Evolutionary conservation across 148 eudicot genomes (phyloP).

Genomic region (Chenopodium suecicum): DNA sequence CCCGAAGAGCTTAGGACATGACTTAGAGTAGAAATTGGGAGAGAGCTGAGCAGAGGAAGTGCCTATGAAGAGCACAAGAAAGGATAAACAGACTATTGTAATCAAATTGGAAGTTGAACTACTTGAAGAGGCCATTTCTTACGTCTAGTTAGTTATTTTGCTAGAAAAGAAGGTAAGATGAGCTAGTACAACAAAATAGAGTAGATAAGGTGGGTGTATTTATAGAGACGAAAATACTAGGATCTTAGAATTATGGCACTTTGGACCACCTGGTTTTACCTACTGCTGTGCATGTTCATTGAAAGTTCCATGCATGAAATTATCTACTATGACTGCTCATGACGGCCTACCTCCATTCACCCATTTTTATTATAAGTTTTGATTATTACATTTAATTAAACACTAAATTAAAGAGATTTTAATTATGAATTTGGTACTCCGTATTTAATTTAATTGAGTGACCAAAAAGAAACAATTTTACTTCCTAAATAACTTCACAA

Average conservation of each 20-base stretch:
- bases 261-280: constrained; percentile 4
- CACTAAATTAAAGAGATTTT: too few relatives aligned
- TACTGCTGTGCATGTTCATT: constrained; percentile 8
- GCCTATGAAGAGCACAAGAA: constrained; percentile 8
- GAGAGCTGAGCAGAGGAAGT: constrained; percentile 22
- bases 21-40: constrained; percentile 18
- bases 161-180: not conserved
- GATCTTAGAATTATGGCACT: not conserved
- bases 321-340: not conserved
- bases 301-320: constrained; percentile 17
- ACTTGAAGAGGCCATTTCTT: constrained; percentile 8
- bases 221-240: not conserved
- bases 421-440: too few relatives aligned
- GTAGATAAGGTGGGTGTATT: constrained; percentile 9
- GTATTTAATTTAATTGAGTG: too few relatives aligned
- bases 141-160: not conserved
- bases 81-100: not conserved
- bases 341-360: not conserved
- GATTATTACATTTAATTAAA: too few relatives aligned
- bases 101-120: constrained; percentile 1
- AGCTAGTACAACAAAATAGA: not conserved
- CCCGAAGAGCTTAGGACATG: constrained; percentile 20
- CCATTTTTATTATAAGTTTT: too few relatives aligned
- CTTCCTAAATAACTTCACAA: too few relatives aligned
- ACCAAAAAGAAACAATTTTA: too few relatives aligned